Percentiles rank a stretch among this genome's conserved stretches.
Evolutionary conservation across 805 yeast species (phyloP).

Genomic region (Isabelozyma rhagii): DNA sequence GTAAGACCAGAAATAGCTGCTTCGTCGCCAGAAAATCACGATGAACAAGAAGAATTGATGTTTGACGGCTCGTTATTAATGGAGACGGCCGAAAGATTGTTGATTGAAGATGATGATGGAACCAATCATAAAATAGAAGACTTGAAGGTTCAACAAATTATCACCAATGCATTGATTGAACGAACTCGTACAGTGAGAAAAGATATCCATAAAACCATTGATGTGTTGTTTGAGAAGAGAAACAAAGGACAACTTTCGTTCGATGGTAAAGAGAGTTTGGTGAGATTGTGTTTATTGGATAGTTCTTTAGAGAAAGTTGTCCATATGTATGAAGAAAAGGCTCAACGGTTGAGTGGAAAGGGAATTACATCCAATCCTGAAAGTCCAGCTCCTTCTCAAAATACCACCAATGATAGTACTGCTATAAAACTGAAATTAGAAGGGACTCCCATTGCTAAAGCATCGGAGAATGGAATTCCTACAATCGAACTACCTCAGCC

Average conservation of each 20-base stretch:
- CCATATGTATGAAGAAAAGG: conserved; percentile 47
- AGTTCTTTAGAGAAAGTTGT: conserved; percentile 52
- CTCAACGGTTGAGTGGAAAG: conserved; percentile 6
- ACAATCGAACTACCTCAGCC: not conserved
- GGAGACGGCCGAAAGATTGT: conserved; percentile 66
- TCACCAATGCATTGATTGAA: conserved; percentile 49
- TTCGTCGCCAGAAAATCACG: conserved; percentile 2
- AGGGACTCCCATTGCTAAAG: not conserved
- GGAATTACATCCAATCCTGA: not conserved
- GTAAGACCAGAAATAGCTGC: conserved; percentile 27
- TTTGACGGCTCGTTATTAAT: conserved; percentile 75
- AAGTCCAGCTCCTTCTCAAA: not conserved
- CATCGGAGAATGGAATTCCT: not conserved
- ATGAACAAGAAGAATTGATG: conserved; percentile 51
- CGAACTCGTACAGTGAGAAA: conserved; percentile 47
- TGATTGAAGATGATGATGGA: conserved; percentile 38
- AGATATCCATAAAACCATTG: conserved; percentile 52
- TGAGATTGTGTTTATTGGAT: conserved; percentile 53
- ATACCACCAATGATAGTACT: not conserved
- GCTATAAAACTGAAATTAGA: not conserved
- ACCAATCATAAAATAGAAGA: conserved; percentile 27
- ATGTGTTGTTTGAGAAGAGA: conserved; percentile 44
- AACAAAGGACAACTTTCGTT: conserved; percentile 45
- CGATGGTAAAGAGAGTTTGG: conserved; percentile 53
- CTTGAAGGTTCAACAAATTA: conserved; percentile 38